A percentile compares a stretch with the other conserved stretches of the same genome.
Evolutionary conservation across 495 filamentous ascomycete genomes (phyloP).

Genomic region (Hypomontagnella submonticulosa): DNA sequence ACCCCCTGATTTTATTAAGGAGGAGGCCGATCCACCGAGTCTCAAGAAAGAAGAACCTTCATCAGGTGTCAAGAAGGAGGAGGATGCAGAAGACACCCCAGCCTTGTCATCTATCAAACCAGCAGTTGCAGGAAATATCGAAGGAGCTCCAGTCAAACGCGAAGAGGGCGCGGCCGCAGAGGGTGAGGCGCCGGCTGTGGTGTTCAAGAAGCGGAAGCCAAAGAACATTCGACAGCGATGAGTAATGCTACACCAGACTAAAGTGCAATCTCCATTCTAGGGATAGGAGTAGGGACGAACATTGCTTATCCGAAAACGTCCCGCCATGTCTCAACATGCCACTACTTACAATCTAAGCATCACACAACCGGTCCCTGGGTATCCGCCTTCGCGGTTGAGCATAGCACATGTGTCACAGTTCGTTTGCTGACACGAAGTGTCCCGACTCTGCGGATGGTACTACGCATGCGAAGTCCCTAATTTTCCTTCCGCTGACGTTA

Average conservation of each 20-base stretch:
- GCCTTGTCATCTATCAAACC: slow-evolving; percentile 18
- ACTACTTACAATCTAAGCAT: too few relatives aligned
- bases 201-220: slow-evolving; percentile 93
- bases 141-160: slow-evolving; percentile 51
- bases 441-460: too few relatives aligned
- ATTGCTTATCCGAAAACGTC: too few relatives aligned
- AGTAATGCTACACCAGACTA: slow-evolving; percentile 1
- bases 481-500: too few relatives aligned
- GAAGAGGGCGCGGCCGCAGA: slow-evolving; percentile 48
- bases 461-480: too few relatives aligned
- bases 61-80: slow-evolving; percentile 49
- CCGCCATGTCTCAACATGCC: too few relatives aligned
- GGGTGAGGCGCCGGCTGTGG: slow-evolving; percentile 52
- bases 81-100: slow-evolving; percentile 43
- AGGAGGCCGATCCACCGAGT: slow-evolving; percentile 48
- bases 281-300: too few relatives aligned
- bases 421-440: too few relatives aligned
- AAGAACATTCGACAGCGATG: slow-evolving; percentile 73
- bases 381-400: too few relatives aligned
- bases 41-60: slow-evolving; percentile 55
- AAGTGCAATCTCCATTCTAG: too few relatives aligned
- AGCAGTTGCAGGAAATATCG: slow-evolving; percentile 7
- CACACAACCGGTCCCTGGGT: too few relatives aligned
- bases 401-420: too few relatives aligned
- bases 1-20: slow-evolving; percentile 11